phyloP scores from a whole-genome alignment of 768 basidiomycete genomes.

The Russula ochroleuca region DNA sequence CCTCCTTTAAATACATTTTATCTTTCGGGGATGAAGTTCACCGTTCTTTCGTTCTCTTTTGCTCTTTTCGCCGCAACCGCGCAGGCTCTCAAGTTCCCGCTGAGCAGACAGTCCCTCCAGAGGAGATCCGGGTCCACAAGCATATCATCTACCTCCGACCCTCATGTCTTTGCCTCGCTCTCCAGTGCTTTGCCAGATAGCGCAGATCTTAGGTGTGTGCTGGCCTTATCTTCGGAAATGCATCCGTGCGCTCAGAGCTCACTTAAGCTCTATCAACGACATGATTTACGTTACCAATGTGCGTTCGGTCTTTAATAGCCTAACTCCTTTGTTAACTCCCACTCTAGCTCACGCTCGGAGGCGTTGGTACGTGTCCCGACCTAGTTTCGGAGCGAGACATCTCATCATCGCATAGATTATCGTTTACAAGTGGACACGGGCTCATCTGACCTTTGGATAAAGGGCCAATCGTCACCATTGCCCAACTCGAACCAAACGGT shows the following conservation, averaged over 20 bases:
- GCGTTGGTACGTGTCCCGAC: slow-evolving; percentile 43
- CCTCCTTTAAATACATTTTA: slow-evolving; percentile 30
- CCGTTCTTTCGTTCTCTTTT: slow-evolving; percentile 38
- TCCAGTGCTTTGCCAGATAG: slow-evolving; percentile 27
- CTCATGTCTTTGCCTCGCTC: slow-evolving; percentile 34
- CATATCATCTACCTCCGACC: slow-evolving; percentile 27
- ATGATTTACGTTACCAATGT: slow-evolving; percentile 77
- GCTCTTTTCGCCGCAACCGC: slow-evolving; percentile 38
- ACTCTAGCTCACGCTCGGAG: slow-evolving; percentile 61
- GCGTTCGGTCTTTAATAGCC: slow-evolving; percentile 32
- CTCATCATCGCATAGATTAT: slow-evolving; percentile 45
- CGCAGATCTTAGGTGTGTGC: slow-evolving; percentile 43
- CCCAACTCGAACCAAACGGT: slow-evolving; percentile 51
- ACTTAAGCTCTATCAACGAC: slow-evolving; percentile 62
- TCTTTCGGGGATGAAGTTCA: slow-evolving; percentile 41
- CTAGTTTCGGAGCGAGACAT: background rate
- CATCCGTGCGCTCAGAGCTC: background rate
- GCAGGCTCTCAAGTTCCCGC: slow-evolving; percentile 45
- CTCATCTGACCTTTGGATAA: slow-evolving; percentile 77
- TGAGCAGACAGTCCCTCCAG: slow-evolving; percentile 39
- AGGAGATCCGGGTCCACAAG: slow-evolving; percentile 37
- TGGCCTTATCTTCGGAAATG: background rate
- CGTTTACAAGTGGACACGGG: slow-evolving; percentile 80
- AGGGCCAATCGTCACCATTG: slow-evolving; percentile 44
- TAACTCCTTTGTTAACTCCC: slow-evolving; percentile 5